Evolutionary conservation across 495 filamentous ascomycete species (phyloP), one percentile per base, ranked within the genome.

Genomic region (Xylaria grammica): DNA sequence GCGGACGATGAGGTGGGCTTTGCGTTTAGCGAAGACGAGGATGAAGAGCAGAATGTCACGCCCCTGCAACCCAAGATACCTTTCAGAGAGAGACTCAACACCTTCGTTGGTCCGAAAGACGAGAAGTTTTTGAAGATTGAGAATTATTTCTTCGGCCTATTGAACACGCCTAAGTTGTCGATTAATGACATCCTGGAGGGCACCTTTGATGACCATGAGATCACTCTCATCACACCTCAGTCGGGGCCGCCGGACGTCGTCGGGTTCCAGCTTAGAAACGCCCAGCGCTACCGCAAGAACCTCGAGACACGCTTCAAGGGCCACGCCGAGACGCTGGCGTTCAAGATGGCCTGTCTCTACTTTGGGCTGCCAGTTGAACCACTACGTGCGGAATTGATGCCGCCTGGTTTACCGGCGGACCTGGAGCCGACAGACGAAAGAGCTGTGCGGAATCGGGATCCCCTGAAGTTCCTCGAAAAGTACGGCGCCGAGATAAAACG

Each of bases 301-400:
- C 32, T 74, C 13, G 60, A 66, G 19, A 65, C 56, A 2, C 69
- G 69, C n/a, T 74, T 74, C 50, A 54, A 67, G 22, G 69, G 55
- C 1, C 48, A 65, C 50, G 5, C 6, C 2, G 62, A 63, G 6
- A 59, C 72, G 2, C 42, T 74, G 15, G 50, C 67, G 5, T 65
- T 74, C 19, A 74, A 74, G 59, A 53, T 74, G 58, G 27, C 72
- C 0, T 63, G 71, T 50, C 65, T 74, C 15, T 74, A 68, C 38
- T 74, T 74, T 45, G 72, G 72, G 19, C 36, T 72, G n/a, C 72
- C 67, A 4, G 57, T 72, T 22, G 72, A 65, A 27, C 72, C 72
- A 3, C 62, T 74, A 45, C 65, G 59, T 50, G 53, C 60, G 7
- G 69, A 65, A 29, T 19, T 50, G 1, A 11, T 30, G 40, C 11